phyloP scores from a whole-genome alignment of 345 rosid species.

The Crucihimalaya himalaica region DNA sequence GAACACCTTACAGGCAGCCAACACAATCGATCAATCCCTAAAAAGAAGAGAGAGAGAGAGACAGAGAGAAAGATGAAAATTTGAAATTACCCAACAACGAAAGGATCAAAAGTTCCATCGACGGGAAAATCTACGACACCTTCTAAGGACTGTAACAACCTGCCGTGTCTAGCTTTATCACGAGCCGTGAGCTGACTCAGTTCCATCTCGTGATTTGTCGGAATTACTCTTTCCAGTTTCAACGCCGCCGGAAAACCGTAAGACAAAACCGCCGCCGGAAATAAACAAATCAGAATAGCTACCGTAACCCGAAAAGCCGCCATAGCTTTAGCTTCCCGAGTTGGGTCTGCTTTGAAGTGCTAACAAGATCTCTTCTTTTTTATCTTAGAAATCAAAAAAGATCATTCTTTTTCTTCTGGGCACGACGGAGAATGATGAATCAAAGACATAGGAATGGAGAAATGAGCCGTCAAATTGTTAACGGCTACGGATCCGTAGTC shows the following conservation, averaged over 20 bases:
- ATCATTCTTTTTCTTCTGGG: conserved; percentile 18
- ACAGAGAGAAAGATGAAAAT: not conserved
- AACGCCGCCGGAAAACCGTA: conserved; percentile 60
- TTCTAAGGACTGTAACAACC: conserved; percentile 64
- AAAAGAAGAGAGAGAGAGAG: not conserved
- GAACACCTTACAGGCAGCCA: conserved; percentile 24
- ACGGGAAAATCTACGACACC: conserved; percentile 82
- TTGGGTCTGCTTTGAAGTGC: conserved; percentile 2
- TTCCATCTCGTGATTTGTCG: conserved; percentile 51
- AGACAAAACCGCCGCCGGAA: conserved; percentile 34
- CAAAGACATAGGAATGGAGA: not conserved
- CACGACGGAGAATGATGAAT: not conserved
- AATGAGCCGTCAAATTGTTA: not conserved
- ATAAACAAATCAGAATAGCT: conserved; percentile 16
- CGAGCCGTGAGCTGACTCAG: conserved; percentile 61
- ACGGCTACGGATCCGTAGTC: not conserved
- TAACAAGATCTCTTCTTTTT: conserved; percentile 24
- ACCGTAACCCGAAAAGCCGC: conserved; percentile 6
- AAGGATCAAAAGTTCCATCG: conserved; percentile 80
- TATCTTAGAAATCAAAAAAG: not conserved
- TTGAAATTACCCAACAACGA: conserved; percentile 69
- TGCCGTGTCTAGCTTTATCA: conserved; percentile 74
- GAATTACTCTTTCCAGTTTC: conserved; percentile 61
- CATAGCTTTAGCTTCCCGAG: conserved; percentile 30
- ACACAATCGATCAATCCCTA: not conserved